These are phyloP conservation scores for Asterochloris sp. DNA, from an alignment of 139 green algal species.

Conservation along the genomic window DNA sequence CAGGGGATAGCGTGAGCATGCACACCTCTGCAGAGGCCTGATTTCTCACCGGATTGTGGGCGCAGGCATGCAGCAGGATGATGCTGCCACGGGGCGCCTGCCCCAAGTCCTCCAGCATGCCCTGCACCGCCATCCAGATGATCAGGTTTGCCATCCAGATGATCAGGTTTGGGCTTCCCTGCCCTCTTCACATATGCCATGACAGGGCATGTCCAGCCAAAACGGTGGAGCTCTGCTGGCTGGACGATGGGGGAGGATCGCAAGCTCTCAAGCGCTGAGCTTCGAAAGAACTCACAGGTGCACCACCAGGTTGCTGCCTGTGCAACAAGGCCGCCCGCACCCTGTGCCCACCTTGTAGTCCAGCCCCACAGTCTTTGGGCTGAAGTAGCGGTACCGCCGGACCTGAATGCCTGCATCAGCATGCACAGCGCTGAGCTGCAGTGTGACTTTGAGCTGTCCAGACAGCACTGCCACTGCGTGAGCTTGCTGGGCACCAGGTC, in stretches of 20 bases:
- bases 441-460: no score
- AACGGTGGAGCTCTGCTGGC: not conserved
- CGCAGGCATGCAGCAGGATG: constrained; percentile 89
- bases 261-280: not conserved
- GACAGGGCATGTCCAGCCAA: not conserved
- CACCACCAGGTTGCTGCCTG: not conserved
- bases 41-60: constrained; percentile 76
- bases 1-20: not conserved
- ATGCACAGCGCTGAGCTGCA: constrained; percentile 11
- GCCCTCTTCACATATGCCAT: not conserved
- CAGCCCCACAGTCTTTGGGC: constrained; percentile 74
- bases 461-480: no score
- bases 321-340: not conserved
- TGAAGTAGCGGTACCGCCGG: constrained; percentile 77
- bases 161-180: not conserved
- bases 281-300: not conserved
- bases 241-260: not conserved
- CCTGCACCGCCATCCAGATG: constrained; percentile 33
- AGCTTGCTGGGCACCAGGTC: no score
- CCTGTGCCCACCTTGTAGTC: constrained; percentile 68
- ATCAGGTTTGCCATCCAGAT: not conserved
- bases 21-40: not conserved
- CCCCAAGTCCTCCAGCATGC: constrained; percentile 89
- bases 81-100: constrained; percentile 82
- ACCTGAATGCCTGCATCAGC: constrained; percentile 32